A percentile compares a stretch with the other conserved stretches of the same genome.
phyloP scores from a whole-genome alignment of 371 early-diverging fungal species.

The Rhizomucor miehei region DNA sequence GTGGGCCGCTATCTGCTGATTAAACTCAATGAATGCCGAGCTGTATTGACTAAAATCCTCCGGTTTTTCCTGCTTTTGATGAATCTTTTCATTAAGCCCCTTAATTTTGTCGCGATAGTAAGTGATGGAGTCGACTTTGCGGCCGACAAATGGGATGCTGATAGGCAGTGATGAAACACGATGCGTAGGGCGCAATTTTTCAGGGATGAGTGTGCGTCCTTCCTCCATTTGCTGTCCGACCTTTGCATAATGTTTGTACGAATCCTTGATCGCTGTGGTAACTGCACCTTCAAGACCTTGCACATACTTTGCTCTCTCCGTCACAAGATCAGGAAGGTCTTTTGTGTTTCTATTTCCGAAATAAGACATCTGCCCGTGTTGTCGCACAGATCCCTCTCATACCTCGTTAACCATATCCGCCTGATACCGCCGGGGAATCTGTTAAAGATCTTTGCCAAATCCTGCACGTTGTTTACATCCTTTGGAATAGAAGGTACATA shows the following conservation, averaged over 20 bases:
- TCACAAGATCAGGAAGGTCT: constrained; percentile 51
- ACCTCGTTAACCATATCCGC: constrained; percentile 68
- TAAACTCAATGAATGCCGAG: constrained; percentile 83
- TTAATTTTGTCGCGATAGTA: constrained; percentile 53
- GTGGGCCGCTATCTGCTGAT: constrained; percentile 77
- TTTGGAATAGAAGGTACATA: constrained; percentile 61
- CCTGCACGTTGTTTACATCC: constrained; percentile 43
- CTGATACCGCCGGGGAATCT: constrained; percentile 75
- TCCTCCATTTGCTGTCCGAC: constrained; percentile 12
- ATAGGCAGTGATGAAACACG: constrained; percentile 50
- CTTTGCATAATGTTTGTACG: constrained; percentile 40
- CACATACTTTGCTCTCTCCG: constrained; percentile 55
- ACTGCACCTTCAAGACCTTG: constrained; percentile 48
- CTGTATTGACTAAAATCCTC: constrained; percentile 30
- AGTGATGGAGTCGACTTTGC: constrained; percentile 69
- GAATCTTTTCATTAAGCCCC: constrained; percentile 54
- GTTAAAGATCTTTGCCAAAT: constrained; percentile 52
- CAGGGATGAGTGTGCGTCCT: constrained; percentile 28
- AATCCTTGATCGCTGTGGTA: constrained; percentile 47
- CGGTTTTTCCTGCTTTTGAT: constrained; percentile 25
- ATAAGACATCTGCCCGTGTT: not conserved
- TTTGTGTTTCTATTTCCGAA: constrained; percentile 34
- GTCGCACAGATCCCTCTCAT: constrained; percentile 4
- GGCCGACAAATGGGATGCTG: constrained; percentile 45
- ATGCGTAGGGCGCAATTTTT: constrained; percentile 59